phyloP scores from a whole-genome alignment of 2,329 filamentous ascomycete species.

The Scytalidium lignicola region DNA sequence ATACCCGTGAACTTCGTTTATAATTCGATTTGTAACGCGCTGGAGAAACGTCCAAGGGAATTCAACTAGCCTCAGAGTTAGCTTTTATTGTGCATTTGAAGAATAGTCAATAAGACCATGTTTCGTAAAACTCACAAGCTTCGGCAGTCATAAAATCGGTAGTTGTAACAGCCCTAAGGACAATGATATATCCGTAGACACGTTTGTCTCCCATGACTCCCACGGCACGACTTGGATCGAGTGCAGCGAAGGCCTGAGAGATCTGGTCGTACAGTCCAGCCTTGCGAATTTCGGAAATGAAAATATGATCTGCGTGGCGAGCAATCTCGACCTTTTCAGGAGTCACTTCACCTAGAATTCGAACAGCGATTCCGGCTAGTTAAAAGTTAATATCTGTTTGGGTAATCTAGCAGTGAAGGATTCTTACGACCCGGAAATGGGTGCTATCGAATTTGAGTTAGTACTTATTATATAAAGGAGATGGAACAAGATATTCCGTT shows the following conservation, averaged over 20 bases:
- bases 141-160: conserved; percentile 38
- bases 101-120: conserved; percentile 1
- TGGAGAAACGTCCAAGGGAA: conserved; percentile 61
- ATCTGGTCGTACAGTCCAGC: conserved; percentile 69
- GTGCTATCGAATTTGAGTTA: conserved; percentile 1
- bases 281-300: conserved; percentile 68
- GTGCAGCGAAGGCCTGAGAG: conserved; percentile 59
- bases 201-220: conserved; percentile 43
- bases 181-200: conserved; percentile 31
- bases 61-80: conserved; percentile 41
- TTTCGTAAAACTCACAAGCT: conserved; percentile 14
- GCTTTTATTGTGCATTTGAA: conserved; percentile 26
- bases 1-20: conserved; percentile 60
- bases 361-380: too few relatives aligned
- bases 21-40: conserved; percentile 60
- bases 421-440: conserved; percentile 6
- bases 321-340: conserved; percentile 73
- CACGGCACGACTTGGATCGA: conserved; percentile 57
- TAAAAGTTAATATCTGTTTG: conserved; percentile 4
- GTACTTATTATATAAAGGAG: conserved; percentile 4
- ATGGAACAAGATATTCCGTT: conserved; percentile 1
- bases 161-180: conserved; percentile 64
- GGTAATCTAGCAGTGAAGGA: conserved; percentile 2
- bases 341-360: conserved; percentile 77
- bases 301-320: conserved; percentile 72